Evolutionary conservation across 2,329 filamentous ascomycete species (phyloP).

Genomic region (Fusarium anguioides): DNA sequence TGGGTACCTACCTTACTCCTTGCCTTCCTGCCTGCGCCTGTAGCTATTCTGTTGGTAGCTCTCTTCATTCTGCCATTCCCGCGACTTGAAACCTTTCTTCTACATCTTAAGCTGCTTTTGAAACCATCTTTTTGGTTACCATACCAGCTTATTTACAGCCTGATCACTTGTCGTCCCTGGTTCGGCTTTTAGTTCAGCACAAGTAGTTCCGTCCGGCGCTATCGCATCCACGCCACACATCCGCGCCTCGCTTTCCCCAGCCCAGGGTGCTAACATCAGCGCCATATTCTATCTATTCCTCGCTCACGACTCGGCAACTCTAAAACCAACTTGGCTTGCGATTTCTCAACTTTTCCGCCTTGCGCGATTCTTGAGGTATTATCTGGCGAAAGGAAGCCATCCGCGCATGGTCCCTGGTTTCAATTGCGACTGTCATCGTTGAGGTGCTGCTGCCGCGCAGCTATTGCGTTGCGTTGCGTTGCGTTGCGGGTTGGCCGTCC

Average conservation of each 20-base stretch:
- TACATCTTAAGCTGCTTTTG: not conserved
- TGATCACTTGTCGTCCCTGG: conserved; percentile 7
- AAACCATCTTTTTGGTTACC: not conserved
- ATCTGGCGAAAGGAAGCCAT: conserved; percentile 16
- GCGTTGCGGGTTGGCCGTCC: conserved; percentile 46
- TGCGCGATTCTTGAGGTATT: conserved; percentile 12
- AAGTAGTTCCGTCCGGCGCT: conserved; percentile 36
- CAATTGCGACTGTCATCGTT: conserved; percentile 44
- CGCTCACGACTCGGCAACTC: conserved; percentile 30
- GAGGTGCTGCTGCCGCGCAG: conserved; percentile 51
- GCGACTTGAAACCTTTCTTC: conserved; percentile 13
- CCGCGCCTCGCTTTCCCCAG: conserved; percentile 39
- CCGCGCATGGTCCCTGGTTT: conserved; percentile 42
- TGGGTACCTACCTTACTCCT: conserved; percentile 2
- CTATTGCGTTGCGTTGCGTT: conserved; percentile 31
- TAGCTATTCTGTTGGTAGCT: conserved; percentile 9
- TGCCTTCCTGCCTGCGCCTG: not conserved
- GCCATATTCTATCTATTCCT: conserved; percentile 19
- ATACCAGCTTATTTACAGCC: not conserved
- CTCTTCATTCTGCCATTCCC: not conserved
- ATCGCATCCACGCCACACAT: conserved; percentile 43
- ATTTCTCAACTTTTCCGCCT: conserved; percentile 9
- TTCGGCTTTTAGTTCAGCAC: conserved; percentile 32
- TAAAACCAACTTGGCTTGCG: conserved; percentile 25
- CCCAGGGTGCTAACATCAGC: conserved; percentile 12